phyloP scores from a whole-genome alignment of 2,329 filamentous ascomycete genomes.

The Chlorencoelia australis region DNA sequence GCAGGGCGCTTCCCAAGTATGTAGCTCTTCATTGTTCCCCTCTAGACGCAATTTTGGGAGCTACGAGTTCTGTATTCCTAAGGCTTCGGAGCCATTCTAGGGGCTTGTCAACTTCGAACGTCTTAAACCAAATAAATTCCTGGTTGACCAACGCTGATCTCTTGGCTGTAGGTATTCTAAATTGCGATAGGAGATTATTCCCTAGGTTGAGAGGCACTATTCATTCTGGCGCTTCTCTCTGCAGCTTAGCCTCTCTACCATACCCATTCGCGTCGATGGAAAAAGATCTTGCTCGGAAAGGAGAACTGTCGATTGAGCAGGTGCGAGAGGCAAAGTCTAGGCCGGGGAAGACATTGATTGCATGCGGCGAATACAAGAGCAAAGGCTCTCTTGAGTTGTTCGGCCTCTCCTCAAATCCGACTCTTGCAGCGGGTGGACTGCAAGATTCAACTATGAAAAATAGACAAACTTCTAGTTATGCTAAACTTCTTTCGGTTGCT shows the following conservation, averaged over 20 bases:
- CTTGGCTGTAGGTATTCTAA: no score
- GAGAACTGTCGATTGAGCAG: constrained; percentile 44
- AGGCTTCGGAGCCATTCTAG: no score
- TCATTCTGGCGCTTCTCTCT: constrained; percentile 73
- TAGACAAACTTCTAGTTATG: constrained; percentile 69
- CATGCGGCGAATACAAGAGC: constrained; percentile 83
- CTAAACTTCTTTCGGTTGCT: constrained; percentile 72
- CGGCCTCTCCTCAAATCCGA: constrained; percentile 38
- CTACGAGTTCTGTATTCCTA: no score
- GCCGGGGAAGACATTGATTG: constrained; percentile 58
- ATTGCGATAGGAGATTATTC: constrained; percentile 78
- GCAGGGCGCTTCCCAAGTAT: constrained; percentile 80
- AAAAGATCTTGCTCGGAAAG: constrained; percentile 45
- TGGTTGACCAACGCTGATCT: no score
- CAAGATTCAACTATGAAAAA: constrained; percentile 57
- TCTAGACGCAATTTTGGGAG: constrained; percentile 45
- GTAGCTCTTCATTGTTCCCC: no score
- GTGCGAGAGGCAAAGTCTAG: constrained; percentile 43
- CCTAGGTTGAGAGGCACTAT: constrained; percentile 68
- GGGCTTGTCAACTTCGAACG: no score
- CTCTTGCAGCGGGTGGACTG: constrained; percentile 24
- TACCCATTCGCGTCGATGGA: constrained; percentile 55
- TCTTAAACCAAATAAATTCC: no score
- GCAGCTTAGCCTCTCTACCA: constrained; percentile 60
- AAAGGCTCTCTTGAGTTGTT: constrained; percentile 89